Evolutionary conservation across 352 stramenopile species (phyloP), one percentile per base, ranked within the genome.

Genomic region (Aphanomyces astaci): DNA sequence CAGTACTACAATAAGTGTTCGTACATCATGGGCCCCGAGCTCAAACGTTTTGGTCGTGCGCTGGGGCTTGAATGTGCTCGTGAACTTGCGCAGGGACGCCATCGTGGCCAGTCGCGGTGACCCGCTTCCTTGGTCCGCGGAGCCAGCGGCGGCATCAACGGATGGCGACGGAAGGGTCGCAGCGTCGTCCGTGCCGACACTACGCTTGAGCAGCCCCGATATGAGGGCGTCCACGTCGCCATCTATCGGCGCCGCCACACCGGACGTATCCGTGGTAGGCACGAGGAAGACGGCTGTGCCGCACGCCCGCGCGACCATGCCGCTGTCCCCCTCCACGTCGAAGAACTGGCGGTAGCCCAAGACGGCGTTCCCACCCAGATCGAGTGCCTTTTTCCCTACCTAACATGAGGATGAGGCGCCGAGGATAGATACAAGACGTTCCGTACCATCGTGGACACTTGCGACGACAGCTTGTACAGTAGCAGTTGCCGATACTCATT

Each of bases 261-360:
- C 75, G 30, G 19, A 75, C 67, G 77, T 91, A 22, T 88, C 81
- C 25, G 90, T n/a, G n/a, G n/a, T 88, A 1, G 84, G 73, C 1
- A 77, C 77, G 54, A 94, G 85, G n/a, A 77, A 87, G 39, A 84
- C 92, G 17, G 87, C 80, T 64, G 97, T 99, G 15, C 97, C 97
- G 74, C 95, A 98, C 4, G 94, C 97, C 27, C 97, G 79, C 24
- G 96, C 96, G 0, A 99, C 97, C 28, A 99, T 84, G 10, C 96
- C 96, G 33, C 92, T 98, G 76, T 99, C 96, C 51, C 97, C 97
- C 83, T 99, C 97, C 31, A 99, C 93, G 77, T 99, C 97, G 72
- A 99, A 99, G 73, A 97, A 98, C 71, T 98, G 94, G 67, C 97
- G 89, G 79, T 99, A 99, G 4, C 92, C 96, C 52, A 99, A 76